Base-by-base conservation (phyloP, 2,329 filamentous ascomycete genomes). In the Pseudogymnoascus sp. region DNA sequence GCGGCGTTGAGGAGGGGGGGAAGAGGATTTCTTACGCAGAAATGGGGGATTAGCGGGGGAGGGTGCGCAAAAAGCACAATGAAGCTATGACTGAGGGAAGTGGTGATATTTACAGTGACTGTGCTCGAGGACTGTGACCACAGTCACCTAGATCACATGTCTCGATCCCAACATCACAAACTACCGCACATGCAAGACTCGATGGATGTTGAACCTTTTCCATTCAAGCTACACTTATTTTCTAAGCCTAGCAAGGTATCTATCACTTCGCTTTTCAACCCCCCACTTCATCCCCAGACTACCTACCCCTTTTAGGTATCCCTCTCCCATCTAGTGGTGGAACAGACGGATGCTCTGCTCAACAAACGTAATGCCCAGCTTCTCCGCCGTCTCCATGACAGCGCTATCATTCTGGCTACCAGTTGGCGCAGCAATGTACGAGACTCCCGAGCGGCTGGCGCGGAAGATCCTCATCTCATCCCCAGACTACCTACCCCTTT, bases 331-430 rank as follows among this genome's bases (percentile, higher is more conserved):
- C 63, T 88, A 97, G 78, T 97, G 93, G 77, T 97, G 93, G 87
- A 97, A 97, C 67, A 97, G 82, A 69, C 94, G 86, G 64, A 90
- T 88, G 74, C 89, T 91, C 82, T 99, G 94, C 82, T 99, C 92
- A 38, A 97, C 89, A 77, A 97, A 97, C 49, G 89, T 92, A 71
- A 97, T 96, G 62, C 88, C 90, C 67, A 96, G 81, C 80, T 93
- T 91, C 80, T 96, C 91, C 4, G 92, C 91, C 10, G 92, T 95
- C 74, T 91, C 88, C 70, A 96, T 90, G 52, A 94, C 91, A 59
- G 87, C 83, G 63, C 81, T 76, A 74, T 94, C 91, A 73, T 94
- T 94, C 76, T 94, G 90, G 76, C 89, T 96, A 63, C 94, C 94
- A 60, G 85, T 89, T 8, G 94, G 94, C 39, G 93, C 93, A 62